phyloP scores from a whole-genome alignment of 1,284 basidiomycete genomes.

The Trametes hirsuta region DNA sequence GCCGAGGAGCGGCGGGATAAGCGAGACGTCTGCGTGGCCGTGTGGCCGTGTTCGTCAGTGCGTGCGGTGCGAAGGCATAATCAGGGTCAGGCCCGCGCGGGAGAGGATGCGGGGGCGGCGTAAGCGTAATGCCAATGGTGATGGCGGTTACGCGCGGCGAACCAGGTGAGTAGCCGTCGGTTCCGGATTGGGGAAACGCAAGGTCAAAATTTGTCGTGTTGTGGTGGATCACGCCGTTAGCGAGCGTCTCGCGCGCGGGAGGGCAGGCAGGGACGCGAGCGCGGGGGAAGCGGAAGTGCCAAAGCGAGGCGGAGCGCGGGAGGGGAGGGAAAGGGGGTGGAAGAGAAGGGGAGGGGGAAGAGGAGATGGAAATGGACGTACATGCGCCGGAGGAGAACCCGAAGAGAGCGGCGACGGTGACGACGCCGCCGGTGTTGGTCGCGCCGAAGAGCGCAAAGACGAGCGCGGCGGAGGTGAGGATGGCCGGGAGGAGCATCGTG shows the following conservation, averaged over 20 bases:
- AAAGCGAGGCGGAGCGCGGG: neutral
- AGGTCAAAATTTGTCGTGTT: neutral
- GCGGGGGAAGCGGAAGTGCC: too few relatives aligned
- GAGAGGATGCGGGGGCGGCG: too few relatives aligned
- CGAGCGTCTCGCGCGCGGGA: neutral
- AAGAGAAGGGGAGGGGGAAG: neutral
- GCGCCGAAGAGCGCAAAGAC: conserved; percentile 49
- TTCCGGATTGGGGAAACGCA: neutral
- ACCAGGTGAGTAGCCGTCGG: too few relatives aligned
- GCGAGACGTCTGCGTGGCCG: conserved; percentile 45
- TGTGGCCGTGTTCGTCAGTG: neutral
- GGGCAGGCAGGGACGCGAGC: too few relatives aligned
- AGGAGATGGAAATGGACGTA: conserved; percentile 30
- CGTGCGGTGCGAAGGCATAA: neutral
- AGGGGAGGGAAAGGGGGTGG: neutral
- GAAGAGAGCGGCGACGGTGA: conserved; percentile 47
- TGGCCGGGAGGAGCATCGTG: conserved; percentile 38
- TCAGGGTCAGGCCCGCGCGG: neutral
- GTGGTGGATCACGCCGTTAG: neutral
- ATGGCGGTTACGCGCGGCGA: too few relatives aligned
- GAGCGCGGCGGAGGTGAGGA: conserved; percentile 44
- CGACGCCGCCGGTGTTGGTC: conserved; percentile 40
- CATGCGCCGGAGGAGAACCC: conserved; percentile 55
- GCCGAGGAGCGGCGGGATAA: conserved; percentile 51
- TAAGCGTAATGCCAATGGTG: too few relatives aligned